These are phyloP conservation scores for Kwoniella sp. DNA, from an alignment of 768 basidiomycete genomes.

Conservation along the genomic window DNA sequence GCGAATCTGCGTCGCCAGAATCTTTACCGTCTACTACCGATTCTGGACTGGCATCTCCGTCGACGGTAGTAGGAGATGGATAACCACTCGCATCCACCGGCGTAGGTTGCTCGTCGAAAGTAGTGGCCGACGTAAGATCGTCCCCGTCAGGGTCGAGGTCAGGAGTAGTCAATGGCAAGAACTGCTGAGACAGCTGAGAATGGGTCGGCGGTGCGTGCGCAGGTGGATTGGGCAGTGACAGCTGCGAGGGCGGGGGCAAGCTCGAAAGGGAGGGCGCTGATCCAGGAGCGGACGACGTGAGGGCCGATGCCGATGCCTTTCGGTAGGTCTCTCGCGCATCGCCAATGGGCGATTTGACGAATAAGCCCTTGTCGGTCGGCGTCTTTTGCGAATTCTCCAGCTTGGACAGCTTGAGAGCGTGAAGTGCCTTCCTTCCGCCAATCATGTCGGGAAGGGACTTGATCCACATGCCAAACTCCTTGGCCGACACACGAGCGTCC, in stretches of 20 bases:
- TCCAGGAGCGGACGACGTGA: constrained; percentile 32
- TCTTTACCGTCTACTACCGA: constrained; percentile 2
- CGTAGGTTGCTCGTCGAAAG: constrained; percentile 33
- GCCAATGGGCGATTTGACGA: constrained; percentile 32
- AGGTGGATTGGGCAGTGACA: too few species aligned
- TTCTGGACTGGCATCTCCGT: constrained; percentile 2
- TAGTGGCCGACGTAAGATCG: constrained; percentile 32
- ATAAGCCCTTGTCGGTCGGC: constrained; percentile 17
- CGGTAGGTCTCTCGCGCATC: constrained; percentile 17
- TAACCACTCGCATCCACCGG: constrained; percentile 18
- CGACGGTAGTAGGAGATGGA: constrained; percentile 20
- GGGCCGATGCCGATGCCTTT: constrained; percentile 38
- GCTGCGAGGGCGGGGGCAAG: constrained; percentile 18
- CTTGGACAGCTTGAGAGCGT: constrained; percentile 30
- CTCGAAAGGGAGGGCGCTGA: constrained; percentile 17
- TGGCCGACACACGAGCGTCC: constrained; percentile 69
- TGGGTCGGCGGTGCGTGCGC: neutral
- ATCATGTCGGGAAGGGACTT: constrained; percentile 73
- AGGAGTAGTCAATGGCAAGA: constrained; percentile 17
- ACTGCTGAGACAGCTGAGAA: constrained; percentile 2
- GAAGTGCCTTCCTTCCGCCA: constrained; percentile 47
- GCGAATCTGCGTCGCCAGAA: constrained; percentile 51
- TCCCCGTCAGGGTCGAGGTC: constrained; percentile 27
- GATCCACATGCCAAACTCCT: constrained; percentile 80
- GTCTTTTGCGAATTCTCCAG: constrained; percentile 13